Base-by-base conservation (phyloP, 179 eudicot genomes). In the Spinacia oleracea region DNA sequence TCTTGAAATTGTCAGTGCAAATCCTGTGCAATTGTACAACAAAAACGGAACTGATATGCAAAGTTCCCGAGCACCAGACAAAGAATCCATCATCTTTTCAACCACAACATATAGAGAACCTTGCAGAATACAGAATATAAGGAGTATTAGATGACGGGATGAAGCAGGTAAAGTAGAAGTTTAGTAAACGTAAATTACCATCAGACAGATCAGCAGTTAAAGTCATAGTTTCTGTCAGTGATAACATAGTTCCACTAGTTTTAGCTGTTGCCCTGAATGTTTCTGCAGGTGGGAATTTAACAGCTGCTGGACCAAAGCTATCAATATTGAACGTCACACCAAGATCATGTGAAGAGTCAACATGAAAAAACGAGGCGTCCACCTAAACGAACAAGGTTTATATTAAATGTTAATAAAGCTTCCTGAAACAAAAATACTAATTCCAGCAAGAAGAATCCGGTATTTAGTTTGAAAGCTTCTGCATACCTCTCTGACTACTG, bases 341-440 rank as follows among this genome's bases (percentile, higher is more conserved):
- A 76, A 96, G 87, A 84, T 96, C 99, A 82, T 96, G 97, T 7
- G 97, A 92, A 74, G 97, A 91, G 88, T 96, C 99, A 79, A 96
- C 80, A 78, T 94, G 96, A 77, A 85, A 94, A 82, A 91, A 84
- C 74, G 96, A 91, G 70, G 90, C 87, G 80, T 91, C 97, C 79
- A 85, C 98, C 99, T 96, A 93, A 81, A 86, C 64, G 56, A 48
- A 68, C 10, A 76, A 69, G 67, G n/a, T 6, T 60, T 9, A 58
- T 43, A 51, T 77, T 68, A 67, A 9, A 48, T 53, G 58, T 53
- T 53, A 53, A 53, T 53, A 40, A 68, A 12, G 50, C 14, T 65
- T 42, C 25, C n/a, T 29, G 35, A 38, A 38, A 68, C n/a, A 25
- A 32, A 35, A 55, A 34, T 45, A 79, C 70, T 76, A 73, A 32